phyloP scores from a whole-genome alignment of 108 stramenopile species.

The Skeletonema marinoi region DNA sequence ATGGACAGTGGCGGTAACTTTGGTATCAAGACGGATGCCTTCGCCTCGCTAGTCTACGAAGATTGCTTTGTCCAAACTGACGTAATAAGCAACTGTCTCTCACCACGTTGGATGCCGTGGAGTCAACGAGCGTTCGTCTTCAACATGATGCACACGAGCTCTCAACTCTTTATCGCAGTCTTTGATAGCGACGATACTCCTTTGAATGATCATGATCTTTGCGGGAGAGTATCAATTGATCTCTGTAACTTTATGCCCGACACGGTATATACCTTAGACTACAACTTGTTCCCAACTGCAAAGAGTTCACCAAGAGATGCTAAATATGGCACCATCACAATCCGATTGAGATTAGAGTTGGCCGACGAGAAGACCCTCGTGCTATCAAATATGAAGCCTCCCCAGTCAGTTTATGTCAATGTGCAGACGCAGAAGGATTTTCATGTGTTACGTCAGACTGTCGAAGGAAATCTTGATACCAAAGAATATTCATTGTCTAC shows the following conservation, averaged over 20 bases:
- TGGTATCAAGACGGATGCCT: conserved; percentile 81
- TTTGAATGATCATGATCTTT: conserved; percentile 61
- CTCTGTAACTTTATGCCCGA: conserved; percentile 62
- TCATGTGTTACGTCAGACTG: conserved; percentile 61
- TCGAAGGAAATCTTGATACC: conserved; percentile 60
- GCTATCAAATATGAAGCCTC: conserved; percentile 52
- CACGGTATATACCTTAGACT: conserved; percentile 68
- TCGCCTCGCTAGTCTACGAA: conserved; percentile 72
- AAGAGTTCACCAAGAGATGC: conserved; percentile 30
- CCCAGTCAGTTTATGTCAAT: conserved; percentile 66
- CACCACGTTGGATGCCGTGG: conserved; percentile 85
- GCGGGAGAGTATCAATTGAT: conserved; percentile 75
- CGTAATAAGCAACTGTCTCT: conserved; percentile 72
- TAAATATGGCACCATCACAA: conserved; percentile 36
- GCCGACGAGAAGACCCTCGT: conserved; percentile 59
- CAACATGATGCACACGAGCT: conserved; percentile 68
- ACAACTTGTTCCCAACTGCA: conserved; percentile 56
- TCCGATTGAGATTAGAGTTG: conserved; percentile 59
- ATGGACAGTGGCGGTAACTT: conserved; percentile 60
- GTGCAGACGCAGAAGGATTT: conserved; percentile 67
- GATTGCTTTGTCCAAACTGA: conserved; percentile 70
- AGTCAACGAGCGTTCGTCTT: conserved; percentile 76
- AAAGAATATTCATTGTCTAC: conserved; percentile 36
- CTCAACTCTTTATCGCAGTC: conserved; percentile 66
- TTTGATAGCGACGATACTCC: conserved; percentile 72